phyloP scores from a whole-genome alignment of 441 rosid species.

The Metrosideros polymorpha region DNA sequence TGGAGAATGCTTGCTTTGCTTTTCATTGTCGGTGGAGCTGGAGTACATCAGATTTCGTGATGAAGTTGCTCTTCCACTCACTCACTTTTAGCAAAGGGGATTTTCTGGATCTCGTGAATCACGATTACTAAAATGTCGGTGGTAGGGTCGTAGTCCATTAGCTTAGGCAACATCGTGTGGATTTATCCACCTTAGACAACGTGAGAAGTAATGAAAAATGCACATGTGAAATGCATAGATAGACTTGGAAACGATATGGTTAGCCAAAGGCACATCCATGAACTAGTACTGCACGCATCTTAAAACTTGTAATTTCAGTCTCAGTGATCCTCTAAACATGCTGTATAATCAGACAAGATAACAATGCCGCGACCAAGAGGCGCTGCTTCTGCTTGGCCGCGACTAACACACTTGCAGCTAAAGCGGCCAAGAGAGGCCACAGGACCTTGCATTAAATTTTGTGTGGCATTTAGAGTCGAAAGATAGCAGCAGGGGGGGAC shows the following conservation, averaged over 20 bases:
- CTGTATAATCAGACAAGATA: neutral
- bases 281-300: neutral
- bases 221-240: neutral
- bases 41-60: neutral
- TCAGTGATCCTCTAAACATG: neutral
- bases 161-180: neutral
- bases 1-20: neutral
- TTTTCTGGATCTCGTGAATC: neutral
- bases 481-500: neutral
- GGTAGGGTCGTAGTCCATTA: neutral
- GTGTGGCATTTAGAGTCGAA: neutral
- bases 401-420: neutral
- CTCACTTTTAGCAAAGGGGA: neutral
- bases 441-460: neutral
- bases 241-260: neutral
- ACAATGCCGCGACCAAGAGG: neutral
- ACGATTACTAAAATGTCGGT: neutral
- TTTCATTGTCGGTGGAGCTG: neutral
- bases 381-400: neutral
- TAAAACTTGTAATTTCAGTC: neutral
- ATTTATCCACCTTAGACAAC: neutral
- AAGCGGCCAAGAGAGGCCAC: neutral
- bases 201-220: neutral
- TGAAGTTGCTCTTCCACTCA: neutral
- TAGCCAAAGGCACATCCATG: neutral